Base-by-base conservation (phyloP, 2,329 filamentous ascomycete genomes). In the Colletotrichum trifolii region DNA sequence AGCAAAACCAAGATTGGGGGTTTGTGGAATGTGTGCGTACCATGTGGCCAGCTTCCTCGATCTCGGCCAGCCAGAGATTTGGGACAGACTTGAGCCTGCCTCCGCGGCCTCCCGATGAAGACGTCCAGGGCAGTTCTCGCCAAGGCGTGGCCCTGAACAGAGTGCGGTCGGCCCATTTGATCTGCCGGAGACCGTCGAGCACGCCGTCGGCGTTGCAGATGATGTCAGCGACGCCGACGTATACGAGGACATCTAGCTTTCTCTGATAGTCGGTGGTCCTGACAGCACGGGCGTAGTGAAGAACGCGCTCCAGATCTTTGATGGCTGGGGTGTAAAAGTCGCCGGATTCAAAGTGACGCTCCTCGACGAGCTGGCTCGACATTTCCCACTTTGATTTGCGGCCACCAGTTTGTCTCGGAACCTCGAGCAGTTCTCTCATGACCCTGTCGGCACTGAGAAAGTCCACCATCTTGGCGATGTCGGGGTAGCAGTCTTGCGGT, bases 141-240 rank as follows among this genome's bases (percentile, higher is more conserved):
- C 48, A 60, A n/a, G 33, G 40, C 15, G 10, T 33, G 33, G 38
- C 57, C 15, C 47, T 52, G n/a, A 60, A 60, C 6, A 13, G 11
- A 6, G 57, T 38, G 10, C 42, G 40, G 9, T 48, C 48, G 11
- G 36, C 11, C 57, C 57, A 60, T 12, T 38, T 15, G 10, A 61
- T 48, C 40, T 39, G 42, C n/a, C 38, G 35, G 9, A 61, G 45
- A 11, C 49, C 43, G 25, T 56, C 59, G 12, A 56, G 39, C n/a
- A 56, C 59, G 13, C 59, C 59, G 25, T 61, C 52, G 11, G 59
- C 49, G 52, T 61, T 61, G 52, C 59, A 61, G 10, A 61, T 61
- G 45, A 61, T 56, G 12, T 61, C 59, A 4, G 52, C 34, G 13
- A 55, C 45, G 2, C 52, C 59, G 8, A 55, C 52, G n/a, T 61